phyloP scores from a whole-genome alignment of 179 eudicot genomes.

The Beta macrorhiza region DNA sequence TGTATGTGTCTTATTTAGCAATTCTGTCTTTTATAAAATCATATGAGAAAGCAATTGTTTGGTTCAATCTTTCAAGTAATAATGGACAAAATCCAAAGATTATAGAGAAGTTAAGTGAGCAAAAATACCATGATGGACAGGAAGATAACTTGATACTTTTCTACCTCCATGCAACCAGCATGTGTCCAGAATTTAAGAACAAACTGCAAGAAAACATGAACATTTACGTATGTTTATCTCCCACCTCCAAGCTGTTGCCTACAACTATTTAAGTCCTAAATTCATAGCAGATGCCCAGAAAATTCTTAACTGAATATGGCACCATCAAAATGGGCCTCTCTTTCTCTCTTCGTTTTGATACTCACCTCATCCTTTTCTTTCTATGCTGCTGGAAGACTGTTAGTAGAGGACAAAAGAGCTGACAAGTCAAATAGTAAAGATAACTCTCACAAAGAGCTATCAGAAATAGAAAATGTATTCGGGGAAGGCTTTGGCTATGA shows the following conservation, averaged over 20 bases:
- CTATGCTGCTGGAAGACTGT: slow-evolving; percentile 22
- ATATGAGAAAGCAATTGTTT: not conserved
- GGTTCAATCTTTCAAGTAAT: not conserved
- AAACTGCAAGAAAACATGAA: slow-evolving; percentile 16
- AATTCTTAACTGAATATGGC: slow-evolving; percentile 13
- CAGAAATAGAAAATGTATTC: slow-evolving; percentile 3
- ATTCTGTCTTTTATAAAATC: not conserved
- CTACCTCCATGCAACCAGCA: slow-evolving; percentile 22
- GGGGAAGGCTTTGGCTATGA: slow-evolving; percentile 24
- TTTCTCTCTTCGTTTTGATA: slow-evolving; percentile 17
- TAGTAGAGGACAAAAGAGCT: slow-evolving; percentile 11
- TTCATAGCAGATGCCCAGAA: not conserved
- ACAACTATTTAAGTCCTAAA: slow-evolving; percentile 26
- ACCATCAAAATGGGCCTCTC: slow-evolving; percentile 8
- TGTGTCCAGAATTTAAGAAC: slow-evolving; percentile 19
- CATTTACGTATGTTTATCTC: slow-evolving; percentile 9
- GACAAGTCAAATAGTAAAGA: slow-evolving; percentile 7
- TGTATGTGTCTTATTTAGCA: not conserved
- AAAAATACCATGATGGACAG: slow-evolving; percentile 22
- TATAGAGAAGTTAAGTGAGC: slow-evolving; percentile 8
- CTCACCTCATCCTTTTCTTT: slow-evolving; percentile 21
- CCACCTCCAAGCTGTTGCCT: not conserved
- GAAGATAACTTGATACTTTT: slow-evolving; percentile 12
- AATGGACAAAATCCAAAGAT: not conserved
- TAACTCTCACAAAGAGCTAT: not conserved